phyloP scores from a whole-genome alignment of 768 basidiomycete species.

The Ramaria sp. region DNA sequence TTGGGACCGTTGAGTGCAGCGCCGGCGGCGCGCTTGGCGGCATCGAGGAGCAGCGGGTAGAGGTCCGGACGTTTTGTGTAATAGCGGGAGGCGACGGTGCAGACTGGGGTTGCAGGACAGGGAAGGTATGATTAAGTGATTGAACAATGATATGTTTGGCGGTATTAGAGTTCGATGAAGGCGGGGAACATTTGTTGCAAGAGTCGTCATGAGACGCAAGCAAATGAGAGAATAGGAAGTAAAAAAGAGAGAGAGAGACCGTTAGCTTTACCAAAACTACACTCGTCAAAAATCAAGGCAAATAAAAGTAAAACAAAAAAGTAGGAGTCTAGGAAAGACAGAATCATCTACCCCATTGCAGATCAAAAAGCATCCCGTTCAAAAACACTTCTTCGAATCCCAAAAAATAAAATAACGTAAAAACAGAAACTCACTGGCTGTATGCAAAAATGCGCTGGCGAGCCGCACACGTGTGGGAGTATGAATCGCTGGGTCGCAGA shows the following conservation, averaged over 20 bases:
- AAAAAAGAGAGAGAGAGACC: too few species aligned
- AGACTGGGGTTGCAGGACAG: neutral
- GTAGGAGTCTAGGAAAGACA: neutral
- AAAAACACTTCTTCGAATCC: neutral
- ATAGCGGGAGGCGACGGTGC: conserved; percentile 8
- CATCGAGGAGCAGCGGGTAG: conserved; percentile 6
- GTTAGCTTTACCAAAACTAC: too few species aligned
- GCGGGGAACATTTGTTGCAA: neutral
- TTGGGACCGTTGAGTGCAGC: conserved; percentile 2
- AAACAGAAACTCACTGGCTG: conserved; percentile 13
- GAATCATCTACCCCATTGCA: neutral
- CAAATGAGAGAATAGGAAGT: too few species aligned
- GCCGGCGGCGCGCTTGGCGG: conserved; percentile 5
- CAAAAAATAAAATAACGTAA: neutral
- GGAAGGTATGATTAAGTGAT: neutral
- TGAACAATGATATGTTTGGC: too few species aligned
- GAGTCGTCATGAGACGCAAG: too few species aligned
- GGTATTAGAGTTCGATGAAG: neutral
- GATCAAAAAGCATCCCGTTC: neutral
- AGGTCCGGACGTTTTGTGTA: neutral
- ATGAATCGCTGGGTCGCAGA: conserved; percentile 46
- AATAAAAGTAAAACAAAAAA: neutral
- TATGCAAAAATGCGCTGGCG: conserved; percentile 27
- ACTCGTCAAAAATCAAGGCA: neutral
- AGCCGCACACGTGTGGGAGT: conserved; percentile 32